Percentiles rank a stretch among this genome's conserved stretches.
Conservation (phyloP, 164 flowering plant genomes). For the Stephania cephalantha region DNA sequence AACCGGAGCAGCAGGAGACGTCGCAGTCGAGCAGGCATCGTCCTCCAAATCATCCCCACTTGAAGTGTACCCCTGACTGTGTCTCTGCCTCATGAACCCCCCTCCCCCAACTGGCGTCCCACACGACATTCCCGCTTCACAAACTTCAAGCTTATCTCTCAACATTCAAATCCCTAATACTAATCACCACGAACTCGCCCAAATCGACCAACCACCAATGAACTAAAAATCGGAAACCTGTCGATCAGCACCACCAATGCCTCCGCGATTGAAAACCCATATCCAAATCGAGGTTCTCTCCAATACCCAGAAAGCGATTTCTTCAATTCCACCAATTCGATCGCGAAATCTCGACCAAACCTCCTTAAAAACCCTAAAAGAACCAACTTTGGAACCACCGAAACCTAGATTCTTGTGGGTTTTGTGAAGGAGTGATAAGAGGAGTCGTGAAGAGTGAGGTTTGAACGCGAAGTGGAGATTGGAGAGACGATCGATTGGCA, state of each 20-base stretch:
- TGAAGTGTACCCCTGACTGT: constrained; percentile 76
- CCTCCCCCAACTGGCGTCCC: constrained; percentile 63
- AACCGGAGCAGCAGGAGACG: constrained; percentile 21
- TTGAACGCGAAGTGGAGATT: background rate
- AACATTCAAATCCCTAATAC: background rate
- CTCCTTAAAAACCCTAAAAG: background rate
- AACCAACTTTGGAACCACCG: background rate
- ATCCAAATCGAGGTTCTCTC: constrained; percentile 8
- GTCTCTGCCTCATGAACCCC: constrained; percentile 76
- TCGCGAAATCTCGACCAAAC: background rate
- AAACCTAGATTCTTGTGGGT: background rate
- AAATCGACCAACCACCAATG: background rate
- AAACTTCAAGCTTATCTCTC: background rate
- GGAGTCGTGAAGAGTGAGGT: background rate
- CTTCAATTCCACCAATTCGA: background rate
- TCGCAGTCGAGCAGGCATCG: constrained; percentile 64
- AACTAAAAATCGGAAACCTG: constrained; percentile 15
- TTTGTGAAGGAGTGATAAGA: background rate
- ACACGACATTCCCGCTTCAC: constrained; percentile 56
- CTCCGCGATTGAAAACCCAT: constrained; percentile 25
- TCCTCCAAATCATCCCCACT: constrained; percentile 78
- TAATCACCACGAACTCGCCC: background rate
- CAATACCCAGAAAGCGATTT: constrained; percentile 5
- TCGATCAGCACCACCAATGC: constrained; percentile 8
- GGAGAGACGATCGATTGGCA: background rate